These are phyloP conservation scores for Penicillium dipodomyicola DNA, from an alignment of 495 filamentous ascomycete genomes.

Conservation along the genomic window DNA sequence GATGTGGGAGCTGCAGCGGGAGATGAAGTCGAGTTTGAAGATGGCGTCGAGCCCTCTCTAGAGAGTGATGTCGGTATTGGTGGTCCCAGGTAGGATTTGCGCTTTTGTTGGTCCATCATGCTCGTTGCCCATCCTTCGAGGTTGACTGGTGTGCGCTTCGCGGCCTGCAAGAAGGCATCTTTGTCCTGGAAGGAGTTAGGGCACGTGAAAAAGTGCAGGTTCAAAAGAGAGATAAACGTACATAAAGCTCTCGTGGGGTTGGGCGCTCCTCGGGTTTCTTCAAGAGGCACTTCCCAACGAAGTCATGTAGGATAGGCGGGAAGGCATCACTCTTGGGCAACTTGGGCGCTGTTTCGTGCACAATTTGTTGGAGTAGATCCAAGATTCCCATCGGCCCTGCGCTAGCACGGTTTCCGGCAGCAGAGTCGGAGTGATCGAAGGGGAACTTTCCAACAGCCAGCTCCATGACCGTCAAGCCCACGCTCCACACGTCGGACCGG, in stretches of 20 bases:
- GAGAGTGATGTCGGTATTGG: slow-evolving; percentile 47
- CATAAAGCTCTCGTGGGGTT: slow-evolving; percentile 80
- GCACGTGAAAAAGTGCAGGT: not conserved
- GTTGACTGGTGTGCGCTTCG: slow-evolving; percentile 90
- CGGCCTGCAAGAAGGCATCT: slow-evolving; percentile 89
- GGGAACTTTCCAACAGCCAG: slow-evolving; percentile 95
- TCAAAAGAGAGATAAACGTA: slow-evolving; percentile 23
- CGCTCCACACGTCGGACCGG: slow-evolving; percentile 98
- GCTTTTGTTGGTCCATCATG: slow-evolving; percentile 87
- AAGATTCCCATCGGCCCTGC: slow-evolving; percentile 88
- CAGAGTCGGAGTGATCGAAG: slow-evolving; percentile 75
- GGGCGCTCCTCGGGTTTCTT: slow-evolving; percentile 85
- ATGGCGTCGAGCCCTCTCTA: slow-evolving; percentile 27
- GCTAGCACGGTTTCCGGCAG: slow-evolving; percentile 65
- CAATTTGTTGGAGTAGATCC: slow-evolving; percentile 94
- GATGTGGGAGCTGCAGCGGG: slow-evolving; percentile 14
- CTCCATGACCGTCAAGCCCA: slow-evolving; percentile 95
- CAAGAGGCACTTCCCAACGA: slow-evolving; percentile 91
- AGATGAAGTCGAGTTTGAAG: slow-evolving; percentile 20
- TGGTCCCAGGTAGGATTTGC: slow-evolving; percentile 83
- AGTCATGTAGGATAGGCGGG: slow-evolving; percentile 88
- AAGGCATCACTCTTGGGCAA: slow-evolving; percentile 97
- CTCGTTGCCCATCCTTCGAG: slow-evolving; percentile 84
- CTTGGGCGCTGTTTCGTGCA: slow-evolving; percentile 89
- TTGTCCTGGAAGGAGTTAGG: slow-evolving; percentile 59